A percentile compares a stretch with the other conserved stretches of the same genome.
phyloP scores from a whole-genome alignment of 176 grass and related monocot species.

The Oryza australiensis region DNA sequence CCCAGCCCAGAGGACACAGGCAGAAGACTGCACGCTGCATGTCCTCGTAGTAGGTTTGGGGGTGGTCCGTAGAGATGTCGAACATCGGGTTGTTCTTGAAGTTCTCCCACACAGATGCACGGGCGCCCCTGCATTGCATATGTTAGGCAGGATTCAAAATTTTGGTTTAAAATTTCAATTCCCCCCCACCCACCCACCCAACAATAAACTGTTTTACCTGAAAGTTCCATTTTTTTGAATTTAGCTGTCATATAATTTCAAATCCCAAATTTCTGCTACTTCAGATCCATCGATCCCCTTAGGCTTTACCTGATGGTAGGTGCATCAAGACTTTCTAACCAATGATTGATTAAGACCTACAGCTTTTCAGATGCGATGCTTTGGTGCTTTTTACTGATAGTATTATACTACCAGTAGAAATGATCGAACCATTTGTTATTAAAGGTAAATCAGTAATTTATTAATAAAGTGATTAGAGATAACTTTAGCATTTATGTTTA shows the following conservation, averaged over 20 bases:
- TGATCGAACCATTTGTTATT: too few species aligned
- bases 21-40: slow-evolving; percentile 39
- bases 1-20: slow-evolving; percentile 65
- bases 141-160: background rate
- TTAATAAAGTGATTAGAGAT: too few species aligned
- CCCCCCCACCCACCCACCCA: too few species aligned
- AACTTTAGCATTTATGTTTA: too few species aligned
- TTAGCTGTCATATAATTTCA: background rate
- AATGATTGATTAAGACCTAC: background rate
- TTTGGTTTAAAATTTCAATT: background rate
- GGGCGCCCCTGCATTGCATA: background rate
- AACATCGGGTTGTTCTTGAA: background rate
- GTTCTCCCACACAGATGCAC: background rate
- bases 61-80: background rate
- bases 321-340: background rate
- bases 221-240: background rate
- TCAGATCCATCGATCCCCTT: too few species aligned
- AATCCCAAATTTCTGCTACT: too few species aligned
- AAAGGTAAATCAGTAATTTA: too few species aligned
- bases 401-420: too few species aligned
- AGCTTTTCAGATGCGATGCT: background rate
- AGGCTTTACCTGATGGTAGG: background rate
- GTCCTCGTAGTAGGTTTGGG: background rate
- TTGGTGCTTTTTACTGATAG: too few species aligned
- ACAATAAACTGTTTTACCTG: background rate